Evolutionary conservation across 495 filamentous ascomycete species (phyloP).

Genomic region (Daldinia vernicosa): DNA sequence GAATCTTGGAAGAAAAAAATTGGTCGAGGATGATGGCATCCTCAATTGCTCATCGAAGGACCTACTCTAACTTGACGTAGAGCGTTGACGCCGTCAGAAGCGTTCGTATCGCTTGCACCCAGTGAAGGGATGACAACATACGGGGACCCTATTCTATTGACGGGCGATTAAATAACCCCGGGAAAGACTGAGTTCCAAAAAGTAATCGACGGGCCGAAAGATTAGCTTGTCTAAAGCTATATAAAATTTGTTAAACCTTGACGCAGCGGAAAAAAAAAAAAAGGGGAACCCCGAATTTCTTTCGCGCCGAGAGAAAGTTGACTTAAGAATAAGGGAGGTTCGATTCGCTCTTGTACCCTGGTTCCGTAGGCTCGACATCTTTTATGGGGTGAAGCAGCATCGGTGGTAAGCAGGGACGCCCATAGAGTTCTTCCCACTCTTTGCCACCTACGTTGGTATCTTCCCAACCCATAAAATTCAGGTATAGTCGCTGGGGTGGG

Average conservation of each 20-base stretch:
- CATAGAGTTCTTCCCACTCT: slow-evolving; percentile 62
- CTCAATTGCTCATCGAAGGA: not conserved
- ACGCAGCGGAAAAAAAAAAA: not conserved
- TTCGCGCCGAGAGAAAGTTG: not conserved
- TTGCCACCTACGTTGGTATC: slow-evolving; percentile 59
- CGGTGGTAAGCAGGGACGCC: slow-evolving; percentile 63
- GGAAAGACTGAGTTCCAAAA: slow-evolving; percentile 14
- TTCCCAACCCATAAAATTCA: slow-evolving; percentile 70
- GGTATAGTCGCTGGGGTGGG: slow-evolving; percentile 65
- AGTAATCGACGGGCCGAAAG: not conserved
- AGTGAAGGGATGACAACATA: not conserved
- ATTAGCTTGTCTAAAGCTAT: not conserved
- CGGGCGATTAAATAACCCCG: not conserved
- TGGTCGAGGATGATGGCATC: not conserved
- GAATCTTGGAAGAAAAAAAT: slow-evolving; percentile 6
- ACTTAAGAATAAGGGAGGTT: slow-evolving; percentile 42
- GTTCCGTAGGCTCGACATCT: slow-evolving; percentile 54
- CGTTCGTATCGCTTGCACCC: not conserved
- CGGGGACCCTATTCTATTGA: not conserved
- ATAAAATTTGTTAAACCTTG: not conserved
- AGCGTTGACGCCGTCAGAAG: not conserved
- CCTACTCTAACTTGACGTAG: not conserved
- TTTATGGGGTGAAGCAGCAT: slow-evolving; percentile 66
- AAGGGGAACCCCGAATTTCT: not conserved
- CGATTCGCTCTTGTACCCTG: slow-evolving; percentile 51